Conservation (phyloP, 805 yeast species). For the Kodamaea kaohsiungensis region DNA sequence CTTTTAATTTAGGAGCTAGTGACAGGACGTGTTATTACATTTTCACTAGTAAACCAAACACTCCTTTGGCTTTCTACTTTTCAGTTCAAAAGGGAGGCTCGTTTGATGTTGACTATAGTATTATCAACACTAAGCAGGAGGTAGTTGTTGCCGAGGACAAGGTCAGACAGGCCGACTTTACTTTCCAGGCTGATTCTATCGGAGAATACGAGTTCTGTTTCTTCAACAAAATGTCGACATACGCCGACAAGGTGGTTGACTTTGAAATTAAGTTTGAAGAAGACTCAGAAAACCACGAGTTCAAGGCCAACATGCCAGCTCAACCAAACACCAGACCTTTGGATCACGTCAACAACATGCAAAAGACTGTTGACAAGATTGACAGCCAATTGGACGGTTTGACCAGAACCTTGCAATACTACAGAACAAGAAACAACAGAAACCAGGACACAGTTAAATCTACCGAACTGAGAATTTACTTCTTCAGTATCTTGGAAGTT, state of each 20-base stretch:
- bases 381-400: constrained; percentile 60
- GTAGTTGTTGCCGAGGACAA: constrained; percentile 55
- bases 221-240: constrained; percentile 75
- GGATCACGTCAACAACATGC: constrained; percentile 55
- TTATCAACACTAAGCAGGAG: constrained; percentile 58
- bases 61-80: constrained; percentile 72
- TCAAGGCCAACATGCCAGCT: constrained; percentile 63
- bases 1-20: constrained; percentile 73
- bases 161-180: constrained; percentile 79
- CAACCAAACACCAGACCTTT: constrained; percentile 48
- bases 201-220: constrained; percentile 93
- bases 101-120: constrained; percentile 74
- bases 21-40: constrained; percentile 73
- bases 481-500: constrained; percentile 72
- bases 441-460: constrained; percentile 86
- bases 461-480: constrained; percentile 76
- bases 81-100: constrained; percentile 82
- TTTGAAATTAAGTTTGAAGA: constrained; percentile 67
- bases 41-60: constrained; percentile 57
- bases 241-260: constrained; percentile 81
- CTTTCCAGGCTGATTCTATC: constrained; percentile 57
- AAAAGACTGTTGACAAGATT: constrained; percentile 55
- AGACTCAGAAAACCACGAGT: constrained; percentile 32
- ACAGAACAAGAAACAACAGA: constrained; percentile 87
- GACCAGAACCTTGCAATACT: constrained; percentile 67